phyloP scores from a whole-genome alignment of 2,329 filamentous ascomycete genomes.

The Aureobasidium lini region DNA sequence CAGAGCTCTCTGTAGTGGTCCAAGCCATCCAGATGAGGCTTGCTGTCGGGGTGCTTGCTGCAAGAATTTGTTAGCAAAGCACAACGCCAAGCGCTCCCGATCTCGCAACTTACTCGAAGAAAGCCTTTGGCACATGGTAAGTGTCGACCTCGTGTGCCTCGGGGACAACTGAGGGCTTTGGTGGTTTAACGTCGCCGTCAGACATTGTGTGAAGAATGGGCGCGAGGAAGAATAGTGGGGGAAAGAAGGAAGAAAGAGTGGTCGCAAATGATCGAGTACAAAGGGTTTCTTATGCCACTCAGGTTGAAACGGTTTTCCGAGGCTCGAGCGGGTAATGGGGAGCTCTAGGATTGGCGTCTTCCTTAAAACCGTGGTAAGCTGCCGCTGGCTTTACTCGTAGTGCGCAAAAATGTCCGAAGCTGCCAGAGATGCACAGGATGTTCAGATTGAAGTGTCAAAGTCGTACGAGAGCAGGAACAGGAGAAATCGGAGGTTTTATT shows the following conservation, averaged over 20 bases:
- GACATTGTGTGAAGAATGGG: constrained; percentile 30
- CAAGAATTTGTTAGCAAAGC: constrained; percentile 13
- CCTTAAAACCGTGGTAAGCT: neutral
- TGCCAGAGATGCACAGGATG: neutral
- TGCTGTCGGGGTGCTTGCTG: constrained; percentile 51
- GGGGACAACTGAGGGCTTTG: constrained; percentile 49
- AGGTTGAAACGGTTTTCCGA: neutral
- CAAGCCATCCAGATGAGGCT: constrained; percentile 52
- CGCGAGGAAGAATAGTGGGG: neutral
- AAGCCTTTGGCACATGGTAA: constrained; percentile 53
- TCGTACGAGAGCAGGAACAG: neutral
- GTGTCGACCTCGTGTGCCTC: constrained; percentile 74
- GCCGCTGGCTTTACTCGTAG: neutral
- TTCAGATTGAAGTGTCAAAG: neutral
- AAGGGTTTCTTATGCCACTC: neutral
- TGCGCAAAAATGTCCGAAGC: constrained; percentile 5
- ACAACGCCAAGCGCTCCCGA: neutral
- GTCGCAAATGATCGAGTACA: constrained; percentile 1
- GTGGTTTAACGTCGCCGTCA: constrained; percentile 36
- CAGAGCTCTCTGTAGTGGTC: constrained; percentile 59
- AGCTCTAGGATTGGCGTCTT: neutral
- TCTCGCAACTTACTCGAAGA: constrained; percentile 33
- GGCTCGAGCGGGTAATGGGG: constrained; percentile 4
- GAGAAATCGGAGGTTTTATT: neutral
- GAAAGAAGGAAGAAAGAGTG: neutral